Evolutionary conservation across 108 stramenopile genomes (phyloP), one percentile per base, ranked within the genome.

Genomic region (Tribonema minus): DNA sequence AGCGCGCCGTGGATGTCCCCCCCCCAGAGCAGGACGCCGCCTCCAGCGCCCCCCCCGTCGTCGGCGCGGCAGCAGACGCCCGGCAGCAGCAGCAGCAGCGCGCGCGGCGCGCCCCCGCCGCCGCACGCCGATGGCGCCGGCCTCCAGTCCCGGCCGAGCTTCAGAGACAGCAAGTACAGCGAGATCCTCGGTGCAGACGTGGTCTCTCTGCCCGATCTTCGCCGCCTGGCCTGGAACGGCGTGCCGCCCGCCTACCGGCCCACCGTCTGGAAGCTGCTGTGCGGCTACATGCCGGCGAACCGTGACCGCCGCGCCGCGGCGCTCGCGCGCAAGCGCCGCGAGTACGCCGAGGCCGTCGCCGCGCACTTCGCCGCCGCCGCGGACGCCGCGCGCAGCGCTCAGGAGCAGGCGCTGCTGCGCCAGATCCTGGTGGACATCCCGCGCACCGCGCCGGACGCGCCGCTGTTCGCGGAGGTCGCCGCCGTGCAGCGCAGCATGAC

Each of bases 361-460:
- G 64, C 62, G 36, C 73, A 82, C 70, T 84, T 85, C 61, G 39
- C 65, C 39, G 69, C 73, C 30, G 69, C 20, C 0, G 67, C 82
- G 32, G 80, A 71, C 29, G 69, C 75, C 68, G 37, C 76, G 28
- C 80, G 76, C 15, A 71, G 58, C 76, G 35, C 88, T 63, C 90
- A 92, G 64, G 96, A 97, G 80, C 94, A 95, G 87, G 92, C 94
- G 80, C 93, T 92, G 33, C 36, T 86, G 66, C 89, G 96, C 15
- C 96, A 98, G 79, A 95, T 99, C 2, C 68, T 97, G 70, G 95
- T 98, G 39, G 98, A 99, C 86, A 90, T 97, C 3, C 98, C 98
- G 6, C 81, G 98, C 25, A 98, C 98, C 26, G 88, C 88, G 62
- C 96, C 96, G 39, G 92, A 91, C 38, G 84, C 93, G 36, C 90